Evolutionary conservation across 805 yeast species (phyloP).

Genomic region (Maudiozyma bulderi): DNA sequence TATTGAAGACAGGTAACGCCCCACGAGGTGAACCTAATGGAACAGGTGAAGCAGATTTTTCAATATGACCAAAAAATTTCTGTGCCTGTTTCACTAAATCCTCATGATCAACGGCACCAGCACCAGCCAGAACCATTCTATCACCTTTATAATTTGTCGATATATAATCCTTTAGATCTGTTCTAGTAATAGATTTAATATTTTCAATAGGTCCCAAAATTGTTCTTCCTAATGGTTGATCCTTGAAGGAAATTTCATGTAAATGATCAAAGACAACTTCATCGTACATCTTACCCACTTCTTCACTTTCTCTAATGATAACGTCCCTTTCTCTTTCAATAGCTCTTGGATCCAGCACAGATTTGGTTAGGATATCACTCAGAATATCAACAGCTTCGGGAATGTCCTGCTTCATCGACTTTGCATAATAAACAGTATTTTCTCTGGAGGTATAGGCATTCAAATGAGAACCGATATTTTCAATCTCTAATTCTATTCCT

Average conservation of each 20-base stretch:
- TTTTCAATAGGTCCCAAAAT: slow-evolving; percentile 89
- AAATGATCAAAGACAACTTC: slow-evolving; percentile 96
- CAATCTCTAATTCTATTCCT: slow-evolving; percentile 83
- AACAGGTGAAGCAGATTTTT: slow-evolving; percentile 40
- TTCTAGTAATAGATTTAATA: slow-evolving; percentile 67
- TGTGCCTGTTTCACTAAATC: slow-evolving; percentile 70
- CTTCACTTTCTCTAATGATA: slow-evolving; percentile 91
- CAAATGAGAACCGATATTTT: slow-evolving; percentile 91
- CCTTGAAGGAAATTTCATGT: slow-evolving; percentile 83
- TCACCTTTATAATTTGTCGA: slow-evolving; percentile 85
- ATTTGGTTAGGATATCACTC: slow-evolving; percentile 80
- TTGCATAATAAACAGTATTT: slow-evolving; percentile 93
- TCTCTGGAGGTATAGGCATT: slow-evolving; percentile 98
- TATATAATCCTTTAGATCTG: slow-evolving; percentile 73
- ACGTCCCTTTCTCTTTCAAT: slow-evolving; percentile 95
- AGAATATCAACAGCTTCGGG: slow-evolving; percentile 80
- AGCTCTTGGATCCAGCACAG: slow-evolving; percentile 71
- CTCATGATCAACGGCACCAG: slow-evolving; percentile 87
- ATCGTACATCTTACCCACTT: slow-evolving; percentile 96
- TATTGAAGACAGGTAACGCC: slow-evolving; percentile 67
- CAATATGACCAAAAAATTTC: slow-evolving; percentile 62
- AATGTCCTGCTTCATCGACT: slow-evolving; percentile 70
- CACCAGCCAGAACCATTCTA: slow-evolving; percentile 96
- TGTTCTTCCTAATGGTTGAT: slow-evolving; percentile 92
- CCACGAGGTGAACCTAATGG: slow-evolving; percentile 61